phyloP scores from a whole-genome alignment of 768 basidiomycete genomes.

The Suillus decipiens region DNA sequence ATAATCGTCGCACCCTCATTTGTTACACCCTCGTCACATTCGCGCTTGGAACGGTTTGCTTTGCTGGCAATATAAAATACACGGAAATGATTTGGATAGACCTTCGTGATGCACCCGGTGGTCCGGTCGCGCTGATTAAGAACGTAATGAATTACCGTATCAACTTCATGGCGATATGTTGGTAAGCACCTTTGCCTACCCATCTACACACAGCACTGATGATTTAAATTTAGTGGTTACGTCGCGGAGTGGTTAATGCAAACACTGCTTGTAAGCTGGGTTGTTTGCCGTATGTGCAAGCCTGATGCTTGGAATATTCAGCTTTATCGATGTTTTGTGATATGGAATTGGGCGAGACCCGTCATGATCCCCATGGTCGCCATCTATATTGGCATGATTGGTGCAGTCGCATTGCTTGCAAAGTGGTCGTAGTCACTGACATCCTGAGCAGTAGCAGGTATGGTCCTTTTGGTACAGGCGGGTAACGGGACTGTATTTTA shows the following conservation, averaged over 20 bases:
- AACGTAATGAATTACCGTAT: not conserved
- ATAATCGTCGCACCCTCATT: not conserved
- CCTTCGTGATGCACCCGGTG: not conserved
- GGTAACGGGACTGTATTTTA: not conserved
- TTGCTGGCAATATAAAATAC: not conserved
- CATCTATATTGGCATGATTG: not conserved
- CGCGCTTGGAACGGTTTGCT: not conserved
- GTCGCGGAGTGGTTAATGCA: not conserved
- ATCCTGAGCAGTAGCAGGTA: not conserved
- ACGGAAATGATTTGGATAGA: conserved; percentile 5
- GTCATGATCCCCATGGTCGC: not conserved
- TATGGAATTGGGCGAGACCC: not conserved
- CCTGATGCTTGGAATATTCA: not conserved
- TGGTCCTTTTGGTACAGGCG: not conserved
- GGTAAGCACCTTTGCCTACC: not conserved
- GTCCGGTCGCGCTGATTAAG: not conserved
- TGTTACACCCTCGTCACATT: conserved; percentile 1
- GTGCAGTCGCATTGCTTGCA: not conserved
- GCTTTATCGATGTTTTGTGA: not conserved
- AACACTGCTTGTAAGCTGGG: not conserved
- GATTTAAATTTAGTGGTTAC: not conserved
- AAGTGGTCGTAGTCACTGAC: not conserved
- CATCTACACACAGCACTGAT: not conserved
- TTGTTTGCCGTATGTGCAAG: not conserved
- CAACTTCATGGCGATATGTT: not conserved